Evolutionary conservation across 257 asterid species (phyloP).

Genomic region (Linderniella brevidens): DNA sequence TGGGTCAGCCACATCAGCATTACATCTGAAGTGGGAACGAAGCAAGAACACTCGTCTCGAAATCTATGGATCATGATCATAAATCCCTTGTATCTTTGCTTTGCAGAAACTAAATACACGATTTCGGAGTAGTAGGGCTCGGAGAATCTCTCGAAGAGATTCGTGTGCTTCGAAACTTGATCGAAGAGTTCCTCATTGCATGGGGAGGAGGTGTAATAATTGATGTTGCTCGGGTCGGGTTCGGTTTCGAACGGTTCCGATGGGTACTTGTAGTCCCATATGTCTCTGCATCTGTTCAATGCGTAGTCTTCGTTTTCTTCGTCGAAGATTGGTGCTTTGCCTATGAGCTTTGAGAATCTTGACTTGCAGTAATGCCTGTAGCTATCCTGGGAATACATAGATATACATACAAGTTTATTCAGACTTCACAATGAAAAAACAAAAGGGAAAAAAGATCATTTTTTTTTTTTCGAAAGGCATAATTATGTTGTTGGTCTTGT

Average conservation of each 20-base stretch:
- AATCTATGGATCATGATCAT: conserved; percentile 41
- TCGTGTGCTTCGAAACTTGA: conserved; percentile 36
- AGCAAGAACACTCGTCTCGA: conserved; percentile 30
- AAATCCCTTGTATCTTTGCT: conserved; percentile 60
- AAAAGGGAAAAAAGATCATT: no score
- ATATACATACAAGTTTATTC: not conserved
- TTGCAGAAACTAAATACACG: conserved; percentile 72
- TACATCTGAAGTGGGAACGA: conserved; percentile 78
- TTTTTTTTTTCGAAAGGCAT: no score
- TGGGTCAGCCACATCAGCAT: conserved; percentile 76
- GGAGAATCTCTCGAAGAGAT: conserved; percentile 23
- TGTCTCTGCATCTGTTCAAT: conserved; percentile 51
- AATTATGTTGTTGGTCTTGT: no score
- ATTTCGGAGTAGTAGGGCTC: conserved; percentile 62
- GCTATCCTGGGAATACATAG: conserved; percentile 25
- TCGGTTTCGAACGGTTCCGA: conserved; percentile 69
- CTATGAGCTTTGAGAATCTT: conserved; percentile 58
- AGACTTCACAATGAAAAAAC: not conserved
- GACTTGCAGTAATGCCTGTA: conserved; percentile 68
- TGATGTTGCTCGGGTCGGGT: conserved; percentile 13
- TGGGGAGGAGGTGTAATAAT: conserved; percentile 3
- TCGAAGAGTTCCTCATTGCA: conserved; percentile 30
- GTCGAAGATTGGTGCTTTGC: conserved; percentile 57
- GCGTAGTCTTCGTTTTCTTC: conserved; percentile 83
- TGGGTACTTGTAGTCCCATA: conserved; percentile 53